These are phyloP conservation scores for Dactylella cylindrospora DNA, from an alignment of 2,329 filamentous ascomycete genomes.

Conservation along the genomic window DNA sequence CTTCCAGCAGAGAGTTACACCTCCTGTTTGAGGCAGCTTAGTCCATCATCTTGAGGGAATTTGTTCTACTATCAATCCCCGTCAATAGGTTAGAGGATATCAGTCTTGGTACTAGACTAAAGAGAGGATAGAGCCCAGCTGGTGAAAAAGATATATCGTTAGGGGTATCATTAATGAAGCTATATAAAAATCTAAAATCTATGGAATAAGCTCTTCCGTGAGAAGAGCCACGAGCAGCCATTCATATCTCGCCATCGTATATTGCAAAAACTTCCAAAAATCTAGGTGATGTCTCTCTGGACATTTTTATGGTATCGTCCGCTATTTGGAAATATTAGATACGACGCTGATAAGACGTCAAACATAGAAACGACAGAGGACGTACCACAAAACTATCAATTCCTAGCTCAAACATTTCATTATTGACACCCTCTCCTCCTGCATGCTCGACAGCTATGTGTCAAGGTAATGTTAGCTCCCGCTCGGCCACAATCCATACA, in stretches of 20 bases:
- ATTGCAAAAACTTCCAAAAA: slow-evolving; percentile 1
- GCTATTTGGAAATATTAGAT: neutral
- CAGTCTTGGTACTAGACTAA: too few relatives aligned
- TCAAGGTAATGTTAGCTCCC: slow-evolving; percentile 16
- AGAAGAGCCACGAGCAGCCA: neutral
- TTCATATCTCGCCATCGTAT: neutral
- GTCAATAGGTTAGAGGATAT: too few relatives aligned
- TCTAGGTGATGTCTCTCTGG: too few relatives aligned
- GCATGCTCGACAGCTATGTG: slow-evolving; percentile 63
- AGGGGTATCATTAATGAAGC: slow-evolving; percentile 37
- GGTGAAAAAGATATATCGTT: neutral
- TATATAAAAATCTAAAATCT: slow-evolving; percentile 3
- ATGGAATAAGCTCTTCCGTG: neutral
- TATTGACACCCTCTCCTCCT: slow-evolving; percentile 68
- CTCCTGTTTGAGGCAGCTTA: too few relatives aligned
- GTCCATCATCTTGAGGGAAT: too few relatives aligned
- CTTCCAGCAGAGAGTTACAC: too few relatives aligned
- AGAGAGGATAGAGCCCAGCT: too few relatives aligned
- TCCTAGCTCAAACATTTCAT: slow-evolving; percentile 70
- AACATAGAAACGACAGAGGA: slow-evolving; percentile 55
- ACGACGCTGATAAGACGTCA: too few relatives aligned
- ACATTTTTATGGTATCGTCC: slow-evolving; percentile 23
- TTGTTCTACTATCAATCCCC: too few relatives aligned
- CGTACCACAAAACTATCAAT: slow-evolving; percentile 76
- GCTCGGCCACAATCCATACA: neutral